These are phyloP conservation scores for Vitis vinifera DNA, from an alignment of 164 flowering plant species.

Conservation along the genomic window DNA sequence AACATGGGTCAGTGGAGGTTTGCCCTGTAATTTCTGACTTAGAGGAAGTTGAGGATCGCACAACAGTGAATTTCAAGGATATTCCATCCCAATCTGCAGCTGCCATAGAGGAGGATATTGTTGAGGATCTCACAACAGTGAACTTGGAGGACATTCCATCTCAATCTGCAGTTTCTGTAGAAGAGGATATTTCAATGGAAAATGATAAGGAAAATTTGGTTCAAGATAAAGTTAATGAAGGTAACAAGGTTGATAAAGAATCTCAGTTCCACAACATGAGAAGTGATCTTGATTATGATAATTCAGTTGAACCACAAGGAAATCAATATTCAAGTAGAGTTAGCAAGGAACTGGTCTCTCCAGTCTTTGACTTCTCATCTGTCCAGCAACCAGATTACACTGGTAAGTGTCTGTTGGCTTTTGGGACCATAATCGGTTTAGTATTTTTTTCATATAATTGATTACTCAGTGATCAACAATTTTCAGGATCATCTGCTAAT, in stretches of 20 bases:
- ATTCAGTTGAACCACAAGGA: background rate
- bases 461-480: background rate
- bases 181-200: background rate
- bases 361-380: slow-evolving; percentile 1
- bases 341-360: background rate
- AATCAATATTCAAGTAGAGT: no score
- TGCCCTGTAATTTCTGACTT: background rate
- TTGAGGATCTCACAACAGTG: background rate
- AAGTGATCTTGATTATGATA: background rate
- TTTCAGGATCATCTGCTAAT: background rate
- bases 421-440: background rate
- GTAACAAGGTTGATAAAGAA: background rate
- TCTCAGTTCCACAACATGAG: background rate
- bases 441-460: background rate
- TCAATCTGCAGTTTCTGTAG: background rate
- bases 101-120: background rate
- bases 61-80: background rate
- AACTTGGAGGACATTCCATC: background rate
- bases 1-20: background rate
- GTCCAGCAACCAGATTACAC: background rate
- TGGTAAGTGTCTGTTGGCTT: slow-evolving; percentile 5
- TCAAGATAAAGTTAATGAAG: background rate
- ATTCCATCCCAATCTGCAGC: background rate
- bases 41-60: background rate
- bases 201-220: background rate